These are phyloP conservation scores for Chrysosporium queenslandicum DNA, from an alignment of 2,329 filamentous ascomycete species.

Conservation along the genomic window DNA sequence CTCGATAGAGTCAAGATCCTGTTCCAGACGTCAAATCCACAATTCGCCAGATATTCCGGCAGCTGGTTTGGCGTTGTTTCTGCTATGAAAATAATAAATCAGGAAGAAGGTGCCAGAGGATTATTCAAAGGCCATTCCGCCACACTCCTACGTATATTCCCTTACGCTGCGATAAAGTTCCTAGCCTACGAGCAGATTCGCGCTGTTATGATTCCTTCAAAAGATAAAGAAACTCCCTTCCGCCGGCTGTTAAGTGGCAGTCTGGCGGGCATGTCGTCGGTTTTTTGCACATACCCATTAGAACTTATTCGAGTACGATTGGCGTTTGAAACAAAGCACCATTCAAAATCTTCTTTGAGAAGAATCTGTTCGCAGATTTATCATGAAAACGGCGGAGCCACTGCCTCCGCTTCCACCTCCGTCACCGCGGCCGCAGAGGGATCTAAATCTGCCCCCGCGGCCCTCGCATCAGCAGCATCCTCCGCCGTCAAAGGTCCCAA, in stretches of 20 bases:
- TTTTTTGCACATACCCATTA: constrained; percentile 92
- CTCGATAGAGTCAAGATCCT: constrained; percentile 98
- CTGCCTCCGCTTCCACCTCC: constrained; percentile 28
- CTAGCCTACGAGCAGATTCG: constrained; percentile 95
- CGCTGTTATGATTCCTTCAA: constrained; percentile 59
- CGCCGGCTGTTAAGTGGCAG: constrained; percentile 49
- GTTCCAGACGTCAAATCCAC: constrained; percentile 89
- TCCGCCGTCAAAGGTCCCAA: constrained; percentile 42
- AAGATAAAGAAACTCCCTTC: constrained; percentile 66
- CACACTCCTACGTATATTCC: constrained; percentile 87
- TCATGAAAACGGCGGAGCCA: constrained; percentile 51
- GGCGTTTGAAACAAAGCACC: constrained; percentile 81
- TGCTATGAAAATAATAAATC: constrained; percentile 76
- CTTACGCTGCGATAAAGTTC: constrained; percentile 96
- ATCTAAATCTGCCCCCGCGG: constrained; percentile 16
- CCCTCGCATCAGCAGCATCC: constrained; percentile 27
- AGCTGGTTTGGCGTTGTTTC: constrained; percentile 75
- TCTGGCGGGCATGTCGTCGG: constrained; percentile 65
- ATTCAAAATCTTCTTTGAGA: constrained; percentile 58
- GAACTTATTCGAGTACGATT: constrained; percentile 87
- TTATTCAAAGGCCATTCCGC: constrained; percentile 92
- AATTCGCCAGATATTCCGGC: constrained; percentile 85
- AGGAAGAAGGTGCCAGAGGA: constrained; percentile 60
- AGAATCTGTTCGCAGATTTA: constrained; percentile 82
- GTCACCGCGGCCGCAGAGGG: constrained; percentile 30